Base-by-base conservation (phyloP, 768 basidiomycete genomes). In the Auricularia cornea region DNA sequence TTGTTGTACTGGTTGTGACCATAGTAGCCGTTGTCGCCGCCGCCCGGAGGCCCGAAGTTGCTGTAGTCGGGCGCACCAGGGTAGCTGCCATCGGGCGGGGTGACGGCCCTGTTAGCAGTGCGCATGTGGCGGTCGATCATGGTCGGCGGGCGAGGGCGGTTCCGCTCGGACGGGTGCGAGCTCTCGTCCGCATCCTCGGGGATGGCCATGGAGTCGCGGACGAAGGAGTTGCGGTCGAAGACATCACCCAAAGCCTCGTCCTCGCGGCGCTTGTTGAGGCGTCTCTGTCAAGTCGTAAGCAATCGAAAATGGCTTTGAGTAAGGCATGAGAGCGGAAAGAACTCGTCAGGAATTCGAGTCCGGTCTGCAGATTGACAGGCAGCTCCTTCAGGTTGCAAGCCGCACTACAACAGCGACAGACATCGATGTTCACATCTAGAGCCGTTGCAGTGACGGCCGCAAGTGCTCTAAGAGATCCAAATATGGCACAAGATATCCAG, bases 131-230 rank as follows among this genome's bases (percentile, higher is more conserved):
- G 77, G 68, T 88, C 81, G 60, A 84, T 79, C 86, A 87, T 87
- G 31, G 80, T 77, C n/a, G 87, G 86, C 20, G 86, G 84, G 26
- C 83, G 80, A 20, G 83, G 83, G 63, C 73, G 80, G 0, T 80
- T 77, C 31, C 73, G 68, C 2, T 65, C n/a, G 30, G 60, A 51
- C 3, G 66, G 73, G 26, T 74, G 74, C 61, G 75, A 70, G 54
- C 72, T 75, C 62, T 78, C 78, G 54, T 77, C 74, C 54, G 76
- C 68, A 23, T 87, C 86, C 57, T 83, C 76, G 28, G 85, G 74
- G 28, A 88, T 71, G 18, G 85, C 70, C n/a, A 81, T 83, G 16
- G 88, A 89, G 66, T 81, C 79, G 60, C 85, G 84, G 60, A 83
- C 81, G 79, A 88, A 88, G 11, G 80, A 80, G 52, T 75, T 72